A percentile compares a stretch with the other conserved stretches of the same genome.
Conservation (phyloP, 768 basidiomycete species). For the Exidia glandulosa region DNA sequence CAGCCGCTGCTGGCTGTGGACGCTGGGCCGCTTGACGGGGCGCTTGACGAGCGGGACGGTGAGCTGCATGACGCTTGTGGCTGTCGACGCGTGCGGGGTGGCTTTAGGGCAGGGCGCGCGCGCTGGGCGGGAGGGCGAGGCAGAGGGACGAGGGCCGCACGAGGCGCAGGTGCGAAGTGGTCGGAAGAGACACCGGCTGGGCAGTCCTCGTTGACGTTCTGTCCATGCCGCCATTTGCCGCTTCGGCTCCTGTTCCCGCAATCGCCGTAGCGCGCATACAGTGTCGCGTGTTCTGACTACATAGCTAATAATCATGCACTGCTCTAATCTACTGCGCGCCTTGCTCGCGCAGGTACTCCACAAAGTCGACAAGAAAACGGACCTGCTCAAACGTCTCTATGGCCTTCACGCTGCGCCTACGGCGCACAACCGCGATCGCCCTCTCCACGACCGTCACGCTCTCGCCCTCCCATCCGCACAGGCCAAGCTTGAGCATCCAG, state of each 20-base stretch:
- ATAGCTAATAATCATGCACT: not conserved
- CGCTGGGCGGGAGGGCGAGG: not conserved
- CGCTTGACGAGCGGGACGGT: not conserved
- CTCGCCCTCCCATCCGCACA: slow-evolving; percentile 54
- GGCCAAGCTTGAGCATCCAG: slow-evolving; percentile 85
- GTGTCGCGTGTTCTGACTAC: not conserved
- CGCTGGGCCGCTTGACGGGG: not conserved
- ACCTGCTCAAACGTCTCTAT: slow-evolving; percentile 95
- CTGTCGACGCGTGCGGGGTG: not conserved
- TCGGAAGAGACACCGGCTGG: not conserved
- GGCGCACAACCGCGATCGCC: slow-evolving; percentile 60
- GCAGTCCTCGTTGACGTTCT: not conserved
- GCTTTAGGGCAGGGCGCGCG: not conserved
- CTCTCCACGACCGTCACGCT: slow-evolving; percentile 62
- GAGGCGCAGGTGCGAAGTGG: not conserved
- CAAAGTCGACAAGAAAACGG: slow-evolving; percentile 65
- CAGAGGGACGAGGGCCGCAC: no score
- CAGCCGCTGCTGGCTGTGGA: not conserved
- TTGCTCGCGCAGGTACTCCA: slow-evolving; percentile 38
- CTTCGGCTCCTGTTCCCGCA: not conserved
- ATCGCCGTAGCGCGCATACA: not conserved
- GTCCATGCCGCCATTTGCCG: no score
- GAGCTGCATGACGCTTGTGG: not conserved
- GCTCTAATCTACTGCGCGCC: not conserved
- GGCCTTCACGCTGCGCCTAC: slow-evolving; percentile 75